Percentiles rank a stretch among this genome's conserved stretches.
Conservation (phyloP, 192 early-diverging fungal genomes). For the Spizellomyces sp. region DNA sequence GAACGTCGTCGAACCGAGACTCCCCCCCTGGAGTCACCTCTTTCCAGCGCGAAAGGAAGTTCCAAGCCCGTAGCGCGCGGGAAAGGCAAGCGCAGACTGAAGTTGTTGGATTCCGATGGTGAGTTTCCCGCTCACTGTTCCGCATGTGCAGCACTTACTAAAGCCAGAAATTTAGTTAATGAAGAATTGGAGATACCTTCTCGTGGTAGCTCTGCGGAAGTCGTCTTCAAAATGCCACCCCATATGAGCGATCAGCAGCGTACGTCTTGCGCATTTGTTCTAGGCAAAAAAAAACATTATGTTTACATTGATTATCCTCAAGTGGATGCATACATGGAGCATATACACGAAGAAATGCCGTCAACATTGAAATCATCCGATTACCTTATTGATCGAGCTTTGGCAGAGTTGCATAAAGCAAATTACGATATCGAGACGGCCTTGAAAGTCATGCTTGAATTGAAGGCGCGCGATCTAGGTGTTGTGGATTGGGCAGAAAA, state of each 20-base stretch:
- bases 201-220: neutral
- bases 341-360: constrained; percentile 14
- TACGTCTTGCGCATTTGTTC: neutral
- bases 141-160: no score
- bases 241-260: neutral
- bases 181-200: no score
- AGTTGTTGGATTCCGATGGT: no score
- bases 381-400: constrained; percentile 16
- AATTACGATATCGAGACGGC: constrained; percentile 19
- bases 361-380: constrained; percentile 15
- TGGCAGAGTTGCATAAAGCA: constrained; percentile 26
- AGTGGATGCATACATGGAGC: constrained; percentile 24
- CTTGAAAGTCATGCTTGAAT: constrained; percentile 14
- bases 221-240: constrained; percentile 1
- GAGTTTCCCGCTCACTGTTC: no score
- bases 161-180: no score
- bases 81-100: no score
- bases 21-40: no score
- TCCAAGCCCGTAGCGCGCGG: no score
- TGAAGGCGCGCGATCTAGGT: constrained; percentile 14
- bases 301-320: neutral
- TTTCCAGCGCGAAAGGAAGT: no score
- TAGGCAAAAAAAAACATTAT: neutral
- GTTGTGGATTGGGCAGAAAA: constrained; percentile 27
- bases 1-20: no score